These are phyloP conservation scores for Boletus mariae DNA, from an alignment of 1,284 basidiomycete species.

Conservation along the genomic window DNA sequence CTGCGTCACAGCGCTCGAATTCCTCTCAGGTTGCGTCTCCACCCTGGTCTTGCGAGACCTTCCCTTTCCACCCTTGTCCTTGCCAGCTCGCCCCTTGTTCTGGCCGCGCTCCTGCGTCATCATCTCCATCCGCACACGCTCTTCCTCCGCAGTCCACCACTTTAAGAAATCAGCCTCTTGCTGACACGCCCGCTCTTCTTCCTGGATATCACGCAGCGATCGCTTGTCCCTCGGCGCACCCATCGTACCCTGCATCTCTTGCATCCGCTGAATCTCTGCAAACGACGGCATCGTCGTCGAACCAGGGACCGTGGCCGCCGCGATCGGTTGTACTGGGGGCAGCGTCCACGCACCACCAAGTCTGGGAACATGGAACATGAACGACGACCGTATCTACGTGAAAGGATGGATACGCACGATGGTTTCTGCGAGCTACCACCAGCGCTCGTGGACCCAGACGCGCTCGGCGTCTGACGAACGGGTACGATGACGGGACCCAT, in stretches of 20 bases:
- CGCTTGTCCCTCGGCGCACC: slow-evolving; percentile 48
- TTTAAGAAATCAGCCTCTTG: slow-evolving; percentile 77
- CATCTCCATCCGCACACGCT: slow-evolving; percentile 40
- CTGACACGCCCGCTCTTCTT: slow-evolving; percentile 72
- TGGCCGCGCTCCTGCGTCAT: background rate
- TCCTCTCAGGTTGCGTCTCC: background rate
- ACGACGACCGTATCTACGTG: background rate
- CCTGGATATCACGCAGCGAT: slow-evolving; percentile 79
- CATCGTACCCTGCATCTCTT: slow-evolving; percentile 51
- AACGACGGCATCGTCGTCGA: slow-evolving; percentile 54
- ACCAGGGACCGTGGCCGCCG: slow-evolving; percentile 34
- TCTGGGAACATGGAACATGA: slow-evolving; percentile 2
- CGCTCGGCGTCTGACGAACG: slow-evolving; percentile 38
- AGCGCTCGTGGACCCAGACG: slow-evolving; percentile 27
- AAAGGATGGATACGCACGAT: slow-evolving; percentile 42
- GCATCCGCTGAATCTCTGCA: slow-evolving; percentile 77
- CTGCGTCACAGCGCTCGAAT: background rate
- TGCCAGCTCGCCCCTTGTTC: background rate
- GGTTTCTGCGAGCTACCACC: slow-evolving; percentile 34
- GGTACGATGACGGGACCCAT: slow-evolving; percentile 63
- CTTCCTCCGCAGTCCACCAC: slow-evolving; percentile 86
- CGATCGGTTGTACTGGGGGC: slow-evolving; percentile 45
- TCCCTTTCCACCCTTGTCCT: slow-evolving; percentile 3
- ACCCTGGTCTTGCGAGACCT: slow-evolving; percentile 9
- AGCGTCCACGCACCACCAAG: slow-evolving; percentile 54